Base-by-base conservation (phyloP, 306 rosid genomes). In the Dalbergia oliveri region DNA sequence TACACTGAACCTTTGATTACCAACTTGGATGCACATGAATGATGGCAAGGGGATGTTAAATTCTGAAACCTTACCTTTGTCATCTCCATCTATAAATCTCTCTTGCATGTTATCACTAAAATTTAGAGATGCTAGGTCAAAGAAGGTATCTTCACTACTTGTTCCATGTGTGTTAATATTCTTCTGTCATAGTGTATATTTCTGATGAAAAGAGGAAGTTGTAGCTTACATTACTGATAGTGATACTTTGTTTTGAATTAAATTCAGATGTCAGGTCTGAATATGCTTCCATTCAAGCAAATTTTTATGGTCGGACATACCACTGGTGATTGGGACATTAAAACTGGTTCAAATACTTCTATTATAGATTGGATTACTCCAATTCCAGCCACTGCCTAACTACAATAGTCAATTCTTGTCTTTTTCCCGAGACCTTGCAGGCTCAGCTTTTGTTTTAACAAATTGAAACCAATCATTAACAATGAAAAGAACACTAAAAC, bases 301-400 rank as follows among this genome's bases (percentile, higher is more conserved):
- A 88, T 81, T 87, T 90, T 2, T 90, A 83, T 60, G 95, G 95
- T 49, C 93, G 95, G 87, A 64, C 86, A 90, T 72, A 87, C 88
- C 33, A 68, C 61, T 19, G 87, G 88, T 34, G 90, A 88, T 63
- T 82, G 87, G 92, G 91, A 89, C 76, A 66, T 92, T 41, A 81
- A 83, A 77, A 74, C 85, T 41, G 81, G 73, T 53, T 66, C 81
- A 34, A 66, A 67, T 4, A 76, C 54, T 12, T 76, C 88, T 19
- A 4, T 79, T 58, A 65, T 85, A 21, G 83, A 89, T 43, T 90
- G 88, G 92, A 85, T 88, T 8, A 77, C 83, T 74, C 94, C 92
- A 63, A 80, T 91, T 79, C 88, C 93, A 43, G 67, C 91, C 50
- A n/a, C 23, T 21, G 23, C 23, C 23, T n/a, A 21, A 37, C 6